Base-by-base conservation (phyloP, 176 grass and related monocot species). In the Stipa capillata region DNA sequence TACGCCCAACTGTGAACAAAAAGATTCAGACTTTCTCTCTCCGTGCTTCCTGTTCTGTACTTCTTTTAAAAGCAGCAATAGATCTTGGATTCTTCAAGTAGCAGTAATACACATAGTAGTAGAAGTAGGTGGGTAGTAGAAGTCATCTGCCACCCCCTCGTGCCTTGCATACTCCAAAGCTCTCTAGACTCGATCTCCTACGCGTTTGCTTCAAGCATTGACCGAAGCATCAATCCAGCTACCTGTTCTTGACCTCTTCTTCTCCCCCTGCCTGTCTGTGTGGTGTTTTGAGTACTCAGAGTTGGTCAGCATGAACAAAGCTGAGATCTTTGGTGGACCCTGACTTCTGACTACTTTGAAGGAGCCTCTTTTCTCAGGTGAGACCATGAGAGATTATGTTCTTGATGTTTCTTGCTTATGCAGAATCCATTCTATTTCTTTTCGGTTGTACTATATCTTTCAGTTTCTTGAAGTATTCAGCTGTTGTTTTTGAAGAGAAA, bases 81-180 rank as follows among this genome's bases (percentile, higher is more conserved):
- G 87, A 89, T 89, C 82, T 85, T 77, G 87, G 77, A 85, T 85
- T 53, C 77, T 89, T 51, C 81, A 61, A 37, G 83, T 62, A 86
- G 66, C 24, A 47, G 59, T 50, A 75, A 74, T 56, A 47, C 49
- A 18, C 77, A 20, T 47, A 34, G 35, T 7, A 33, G 70, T 34
- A 81, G 70, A 36, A 85, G 82, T 81, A n/a, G 87, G 77, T 82
- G 77, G 53, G 87, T 59, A 2, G 80, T 55, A 6, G 41, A 32
- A 14, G 24, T 16, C 21, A 12, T 27, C 14, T 47, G 4, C 61
- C 36, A 44, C 15, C 68, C 33, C 31, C 63, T 80, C 75, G 62
- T 77, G 63, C 63, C 54, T 42, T 89, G 71, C 87, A 72, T 89
- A 77, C 77, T 89, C 58, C 62, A 61, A 65, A 51, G 61, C 53